These are phyloP conservation scores for Backusella mclennaniae DNA, from an alignment of 192 early-diverging fungal species.

Conservation along the genomic window DNA sequence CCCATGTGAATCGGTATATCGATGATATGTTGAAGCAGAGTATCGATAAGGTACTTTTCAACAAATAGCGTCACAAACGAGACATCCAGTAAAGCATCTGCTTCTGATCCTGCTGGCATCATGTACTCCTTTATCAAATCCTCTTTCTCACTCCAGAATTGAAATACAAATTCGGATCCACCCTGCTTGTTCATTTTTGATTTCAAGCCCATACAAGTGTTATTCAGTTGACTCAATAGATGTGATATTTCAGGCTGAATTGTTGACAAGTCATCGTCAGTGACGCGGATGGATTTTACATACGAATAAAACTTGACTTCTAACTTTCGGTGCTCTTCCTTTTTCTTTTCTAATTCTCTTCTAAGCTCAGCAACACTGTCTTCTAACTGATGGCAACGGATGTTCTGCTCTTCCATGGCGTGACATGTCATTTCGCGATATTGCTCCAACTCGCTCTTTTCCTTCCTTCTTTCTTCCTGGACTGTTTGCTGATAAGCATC, in stretches of 20 bases:
- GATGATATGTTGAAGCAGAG: conserved; percentile 36
- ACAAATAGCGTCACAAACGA: conserved; percentile 41
- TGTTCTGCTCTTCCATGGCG: neutral
- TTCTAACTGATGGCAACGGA: neutral
- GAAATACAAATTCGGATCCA: neutral
- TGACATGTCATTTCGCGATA: neutral
- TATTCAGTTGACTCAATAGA: conserved; percentile 32
- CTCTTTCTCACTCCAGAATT: neutral
- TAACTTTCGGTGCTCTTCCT: neutral
- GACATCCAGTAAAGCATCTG: conserved; percentile 33
- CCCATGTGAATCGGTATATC: conserved; percentile 43
- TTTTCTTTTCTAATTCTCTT: conserved; percentile 8
- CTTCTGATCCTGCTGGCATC: conserved; percentile 26
- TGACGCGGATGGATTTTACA: conserved; percentile 34
- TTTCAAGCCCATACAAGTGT: conserved; percentile 28
- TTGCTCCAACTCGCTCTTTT: neutral
- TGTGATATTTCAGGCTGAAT: conserved; percentile 36
- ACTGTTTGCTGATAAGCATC: neutral
- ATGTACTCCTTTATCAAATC: conserved; percentile 17
- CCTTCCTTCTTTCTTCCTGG: neutral
- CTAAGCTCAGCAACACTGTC: neutral
- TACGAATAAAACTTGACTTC: conserved; percentile 20
- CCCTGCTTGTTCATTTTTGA: conserved; percentile 24
- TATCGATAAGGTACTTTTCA: conserved; percentile 46
- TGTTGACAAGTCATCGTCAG: conserved; percentile 44